phyloP scores from a whole-genome alignment of 371 early-diverging fungal species.

The Haplosporangium sp. region DNA sequence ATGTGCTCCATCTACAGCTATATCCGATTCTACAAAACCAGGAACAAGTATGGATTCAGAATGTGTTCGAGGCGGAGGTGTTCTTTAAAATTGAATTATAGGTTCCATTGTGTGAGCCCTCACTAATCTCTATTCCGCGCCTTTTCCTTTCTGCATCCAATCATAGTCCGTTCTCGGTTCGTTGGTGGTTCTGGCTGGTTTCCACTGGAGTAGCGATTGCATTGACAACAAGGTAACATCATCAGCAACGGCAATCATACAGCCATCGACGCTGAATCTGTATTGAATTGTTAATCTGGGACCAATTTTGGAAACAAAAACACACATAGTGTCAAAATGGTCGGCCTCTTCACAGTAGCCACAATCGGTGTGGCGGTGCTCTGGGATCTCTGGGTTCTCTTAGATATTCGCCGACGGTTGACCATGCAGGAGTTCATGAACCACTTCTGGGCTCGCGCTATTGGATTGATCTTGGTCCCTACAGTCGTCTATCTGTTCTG shows the following conservation, averaged over 20 bases:
- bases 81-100: no score
- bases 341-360: conserved; percentile 90
- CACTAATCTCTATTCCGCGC: neutral
- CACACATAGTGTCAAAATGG: conserved; percentile 88
- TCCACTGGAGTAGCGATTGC: conserved; percentile 79
- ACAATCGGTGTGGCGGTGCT: conserved; percentile 88
- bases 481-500: conserved; percentile 79
- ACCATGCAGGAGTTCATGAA: conserved; percentile 69
- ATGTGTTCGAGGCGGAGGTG: no score
- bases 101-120: conserved; percentile 8
- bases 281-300: no score
- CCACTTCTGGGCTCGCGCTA: conserved; percentile 75
- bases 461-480: conserved; percentile 89
- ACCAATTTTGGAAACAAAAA: no score
- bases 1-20: conserved; percentile 84
- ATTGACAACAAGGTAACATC: conserved; percentile 67
- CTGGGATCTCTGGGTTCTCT: conserved; percentile 91
- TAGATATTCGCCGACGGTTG: conserved; percentile 85
- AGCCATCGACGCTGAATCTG: neutral
- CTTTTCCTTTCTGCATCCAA: conserved; percentile 12
- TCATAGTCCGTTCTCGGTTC: conserved; percentile 63
- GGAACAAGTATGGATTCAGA: conserved; percentile 64
- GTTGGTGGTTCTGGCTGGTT: conserved; percentile 86
- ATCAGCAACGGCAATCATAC: neutral
- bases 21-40: conserved; percentile 85